Conservation (phyloP, 2,329 filamentous ascomycete genomes). For the Leptoxyphium fumago region DNA sequence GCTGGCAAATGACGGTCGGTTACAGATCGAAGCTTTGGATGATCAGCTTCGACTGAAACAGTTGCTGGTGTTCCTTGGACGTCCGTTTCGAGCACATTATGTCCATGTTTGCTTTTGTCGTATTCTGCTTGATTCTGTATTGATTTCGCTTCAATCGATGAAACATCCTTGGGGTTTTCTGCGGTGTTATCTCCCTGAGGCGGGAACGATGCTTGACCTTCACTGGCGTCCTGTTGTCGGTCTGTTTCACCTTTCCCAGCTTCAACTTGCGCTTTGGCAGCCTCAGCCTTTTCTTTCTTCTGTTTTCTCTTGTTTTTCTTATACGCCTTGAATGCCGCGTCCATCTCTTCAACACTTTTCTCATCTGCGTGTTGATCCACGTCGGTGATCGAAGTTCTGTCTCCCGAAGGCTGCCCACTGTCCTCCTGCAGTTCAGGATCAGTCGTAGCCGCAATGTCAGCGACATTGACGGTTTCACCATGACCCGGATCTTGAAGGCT, state of each 20-base stretch:
- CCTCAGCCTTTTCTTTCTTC: constrained; percentile 16
- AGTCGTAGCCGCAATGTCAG: background rate
- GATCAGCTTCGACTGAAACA: no score
- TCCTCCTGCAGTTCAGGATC: background rate
- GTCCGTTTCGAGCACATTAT: no score
- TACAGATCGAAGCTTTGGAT: no score
- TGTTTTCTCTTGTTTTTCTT: constrained; percentile 19
- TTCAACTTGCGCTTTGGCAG: constrained; percentile 8
- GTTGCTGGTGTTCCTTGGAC: no score
- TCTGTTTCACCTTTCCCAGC: no score
- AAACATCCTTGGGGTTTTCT: background rate
- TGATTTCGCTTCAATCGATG: no score
- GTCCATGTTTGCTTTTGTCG: no score
- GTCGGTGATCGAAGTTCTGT: background rate
- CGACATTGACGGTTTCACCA: background rate
- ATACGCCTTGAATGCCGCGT: constrained; percentile 18
- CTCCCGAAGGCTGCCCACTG: background rate
- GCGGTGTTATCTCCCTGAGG: background rate
- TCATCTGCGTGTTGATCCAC: constrained; percentile 9
- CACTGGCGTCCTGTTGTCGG: no score
- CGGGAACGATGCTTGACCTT: no score
- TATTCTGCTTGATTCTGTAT: no score
- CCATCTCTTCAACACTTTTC: constrained; percentile 21
- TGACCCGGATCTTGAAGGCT: background rate
- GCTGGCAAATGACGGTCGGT: no score